Base-by-base conservation (phyloP, 2,329 filamentous ascomycete species). In the Exophiala calicioides region DNA sequence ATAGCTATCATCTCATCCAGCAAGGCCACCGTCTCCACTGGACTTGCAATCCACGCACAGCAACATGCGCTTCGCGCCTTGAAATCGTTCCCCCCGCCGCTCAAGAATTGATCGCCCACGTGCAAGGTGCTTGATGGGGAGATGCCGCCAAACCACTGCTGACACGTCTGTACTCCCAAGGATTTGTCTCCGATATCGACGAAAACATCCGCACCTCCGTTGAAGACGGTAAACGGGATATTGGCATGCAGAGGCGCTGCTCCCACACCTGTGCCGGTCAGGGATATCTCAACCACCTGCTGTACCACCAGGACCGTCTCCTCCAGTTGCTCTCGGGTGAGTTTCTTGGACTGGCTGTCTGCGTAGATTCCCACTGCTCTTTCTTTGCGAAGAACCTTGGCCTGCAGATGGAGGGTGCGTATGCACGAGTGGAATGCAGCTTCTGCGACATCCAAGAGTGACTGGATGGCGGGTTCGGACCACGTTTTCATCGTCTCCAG, bases 151-250 rank as follows among this genome's bases (percentile, higher is more conserved):
- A 96, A 95, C 74, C 89, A 95, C 47, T 84, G 80, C 72, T 98
- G 93, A 65, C 90, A 96, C 3, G 90, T 89, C 24, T 87, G 78
- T 2, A 98, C 93, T 55, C 93, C 93, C 86, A 90, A 95, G 42
- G 85, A 90, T 72, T 98, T 98, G 71, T 98, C 93, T 45, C 93
- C 93, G 62, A 98, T 96, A 66, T 98, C 93, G 43, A 98, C 90
- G 68, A 98, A 98, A 31, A 97, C 90, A 66, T 98, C 93, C 53
- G 93, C 91, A 8, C 93, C 93, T 43, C 91, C 93, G 67, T 98
- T 98, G 75, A 98, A 98, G 16, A 93, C 93, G 65, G 93, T 98
- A 64, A 97, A 98, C 0, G 93, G 93, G 23, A 98, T 58, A 16
- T 52, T 33, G 8, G 58, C 53, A 45, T 58, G 52, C 3, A 34